These are phyloP conservation scores for Salix viminalis DNA, from an alignment of 345 rosid species.

Conservation along the genomic window DNA sequence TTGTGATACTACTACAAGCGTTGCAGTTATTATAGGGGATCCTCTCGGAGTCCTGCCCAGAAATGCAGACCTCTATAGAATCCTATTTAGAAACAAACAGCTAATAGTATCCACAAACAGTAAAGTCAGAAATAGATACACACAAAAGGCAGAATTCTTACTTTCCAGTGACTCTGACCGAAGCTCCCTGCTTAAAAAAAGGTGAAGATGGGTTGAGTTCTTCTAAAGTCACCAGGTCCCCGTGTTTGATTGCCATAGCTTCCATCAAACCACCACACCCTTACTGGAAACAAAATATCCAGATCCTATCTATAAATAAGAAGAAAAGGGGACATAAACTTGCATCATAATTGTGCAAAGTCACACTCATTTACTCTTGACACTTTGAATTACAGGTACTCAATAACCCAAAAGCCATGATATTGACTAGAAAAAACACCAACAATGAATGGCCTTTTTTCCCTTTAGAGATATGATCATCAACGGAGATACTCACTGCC, in stretches of 20 bases:
- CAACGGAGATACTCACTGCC: too few species aligned
- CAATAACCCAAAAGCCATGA: too few species aligned
- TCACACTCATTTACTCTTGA: too few species aligned
- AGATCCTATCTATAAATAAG: not conserved
- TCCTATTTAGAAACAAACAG: not conserved
- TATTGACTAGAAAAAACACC: too few species aligned
- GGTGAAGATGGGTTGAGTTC: constrained; percentile 57
- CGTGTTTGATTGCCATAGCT: constrained; percentile 34
- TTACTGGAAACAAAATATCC: not conserved
- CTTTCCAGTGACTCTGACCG: constrained; percentile 67
- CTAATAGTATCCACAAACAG: not conserved
- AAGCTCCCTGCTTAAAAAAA: constrained; percentile 50
- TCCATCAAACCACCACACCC: constrained; percentile 30
- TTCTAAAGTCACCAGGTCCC: constrained; percentile 43
- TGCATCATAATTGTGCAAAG: too few species aligned
- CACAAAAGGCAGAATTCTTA: constrained; percentile 21
- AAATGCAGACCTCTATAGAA: not conserved
- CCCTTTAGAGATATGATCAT: too few species aligned
- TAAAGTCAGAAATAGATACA: not conserved
- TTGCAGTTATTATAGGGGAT: not conserved
- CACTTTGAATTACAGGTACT: too few species aligned
- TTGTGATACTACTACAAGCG: not conserved
- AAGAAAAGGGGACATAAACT: too few species aligned
- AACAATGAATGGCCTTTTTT: too few species aligned
- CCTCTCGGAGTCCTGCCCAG: not conserved